Base-by-base conservation (phyloP, 2,329 filamentous ascomycete species). In the Fusarium aywerte region DNA sequence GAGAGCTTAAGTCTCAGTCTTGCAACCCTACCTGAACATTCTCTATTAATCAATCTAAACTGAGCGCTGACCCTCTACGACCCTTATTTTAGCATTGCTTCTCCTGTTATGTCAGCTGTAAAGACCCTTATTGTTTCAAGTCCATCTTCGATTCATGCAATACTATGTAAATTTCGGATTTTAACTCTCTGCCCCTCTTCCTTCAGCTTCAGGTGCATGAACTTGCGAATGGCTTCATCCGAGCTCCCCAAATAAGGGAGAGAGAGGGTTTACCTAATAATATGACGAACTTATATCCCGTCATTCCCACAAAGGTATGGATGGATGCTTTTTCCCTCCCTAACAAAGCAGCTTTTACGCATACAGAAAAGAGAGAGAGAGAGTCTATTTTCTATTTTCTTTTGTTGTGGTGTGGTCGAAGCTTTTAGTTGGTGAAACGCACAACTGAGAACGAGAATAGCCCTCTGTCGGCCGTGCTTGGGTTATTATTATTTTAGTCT, bases 351-450 rank as follows among this genome's bases (percentile, higher is more conserved):
- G 65, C 67, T 67, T 59, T 43, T 20, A 15, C 8, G 8, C 36
- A 25, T n/a, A 42, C 20, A 49, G 38, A n/a, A n/a, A n/a, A n/a
- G n/a, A n/a, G n/a, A 35, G 45, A 56, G 32, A 57, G 45, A 54
- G 45, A 27, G 42, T 20, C 21, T 40, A 10, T 4, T 10, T 8
- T 43, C 16, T 29, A 33, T 29, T 44, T 44, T 31, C 25, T 13
- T n/a, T 35, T 35, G 32, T 20, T 29, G 39, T 42, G 42, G 50
- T 38, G 56, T 27, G 47, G 32, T 42, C 44, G 56, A 56, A 59
- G 54, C 54, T 27, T 43, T 51, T 45, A 47, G 42, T 33, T 62
- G 45, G 62, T 69, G 68, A 71, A 67, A 69, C 68, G 48, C 59
- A 65, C 63, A 60, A 55, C 63, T 60, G 49, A 67, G 20, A 47